phyloP scores from a whole-genome alignment of 2,329 filamentous ascomycete species.

The Colletotrichum higginsianum region DNA sequence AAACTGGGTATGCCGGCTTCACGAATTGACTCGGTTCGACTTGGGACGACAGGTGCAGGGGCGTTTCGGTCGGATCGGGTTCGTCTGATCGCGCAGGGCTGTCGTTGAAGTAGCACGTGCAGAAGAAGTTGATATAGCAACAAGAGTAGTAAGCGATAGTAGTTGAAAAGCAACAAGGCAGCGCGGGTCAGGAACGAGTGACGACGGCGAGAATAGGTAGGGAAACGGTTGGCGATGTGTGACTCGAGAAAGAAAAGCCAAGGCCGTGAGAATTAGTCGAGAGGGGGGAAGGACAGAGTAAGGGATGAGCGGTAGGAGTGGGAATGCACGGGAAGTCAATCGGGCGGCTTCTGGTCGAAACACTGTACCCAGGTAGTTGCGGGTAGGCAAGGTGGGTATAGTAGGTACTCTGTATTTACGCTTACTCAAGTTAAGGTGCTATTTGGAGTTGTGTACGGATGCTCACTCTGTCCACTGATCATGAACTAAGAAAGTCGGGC shows the following conservation, averaged over 20 bases:
- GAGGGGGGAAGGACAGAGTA: constrained; percentile 29
- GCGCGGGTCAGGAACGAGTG: constrained; percentile 33
- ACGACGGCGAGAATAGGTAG: constrained; percentile 6
- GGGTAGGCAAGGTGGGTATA: too few relatives aligned
- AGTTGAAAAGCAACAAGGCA: constrained; percentile 3
- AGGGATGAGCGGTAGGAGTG: constrained; percentile 38
- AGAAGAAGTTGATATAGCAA: constrained; percentile 14
- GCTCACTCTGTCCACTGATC: background rate
- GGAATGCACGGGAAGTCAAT: constrained; percentile 40
- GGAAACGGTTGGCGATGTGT: background rate
- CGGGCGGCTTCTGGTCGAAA: background rate
- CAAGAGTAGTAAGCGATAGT: constrained; percentile 35
- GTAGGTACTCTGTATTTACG: background rate
- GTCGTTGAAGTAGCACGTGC: background rate
- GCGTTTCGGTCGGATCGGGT: constrained; percentile 13
- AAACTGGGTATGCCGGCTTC: constrained; percentile 15
- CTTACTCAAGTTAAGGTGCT: background rate
- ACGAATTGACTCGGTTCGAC: constrained; percentile 10
- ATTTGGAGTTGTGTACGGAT: too few relatives aligned
- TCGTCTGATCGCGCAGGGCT: constrained; percentile 16
- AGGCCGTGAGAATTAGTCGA: constrained; percentile 26
- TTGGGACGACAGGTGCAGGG: constrained; percentile 26
- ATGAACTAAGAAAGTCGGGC: background rate
- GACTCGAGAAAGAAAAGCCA: constrained; percentile 19
- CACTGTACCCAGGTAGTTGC: background rate